These are phyloP conservation scores for Chrysanthemum seticuspe DNA, from an alignment of 129 eudicot genomes.

Conservation along the genomic window DNA sequence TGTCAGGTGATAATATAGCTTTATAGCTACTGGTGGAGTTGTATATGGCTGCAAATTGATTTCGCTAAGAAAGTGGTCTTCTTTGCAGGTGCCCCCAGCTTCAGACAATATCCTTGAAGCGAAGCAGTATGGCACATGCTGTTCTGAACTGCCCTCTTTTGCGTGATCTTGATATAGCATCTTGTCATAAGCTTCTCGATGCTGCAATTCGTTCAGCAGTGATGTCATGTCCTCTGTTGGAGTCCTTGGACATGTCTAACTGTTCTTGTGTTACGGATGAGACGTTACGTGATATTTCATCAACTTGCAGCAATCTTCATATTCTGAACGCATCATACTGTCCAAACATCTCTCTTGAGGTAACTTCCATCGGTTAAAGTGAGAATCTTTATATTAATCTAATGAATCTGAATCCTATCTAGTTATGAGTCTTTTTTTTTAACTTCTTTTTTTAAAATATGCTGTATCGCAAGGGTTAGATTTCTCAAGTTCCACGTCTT, in stretches of 20 bases:
- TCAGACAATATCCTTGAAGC: conserved; percentile 79
- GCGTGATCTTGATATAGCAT: conserved; percentile 80
- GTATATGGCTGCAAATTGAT: neutral
- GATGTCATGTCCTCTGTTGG: conserved; percentile 77
- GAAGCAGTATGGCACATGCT: conserved; percentile 96
- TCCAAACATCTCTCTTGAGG: conserved; percentile 95
- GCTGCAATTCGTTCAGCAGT: conserved; percentile 95
- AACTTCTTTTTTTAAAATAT: neutral
- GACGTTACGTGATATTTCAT: conserved; percentile 79
- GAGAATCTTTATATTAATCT: neutral
- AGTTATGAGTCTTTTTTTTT: neutral
- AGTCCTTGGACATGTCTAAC: conserved; percentile 88
- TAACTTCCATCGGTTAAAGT: conserved; percentile 17
- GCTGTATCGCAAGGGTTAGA: neutral
- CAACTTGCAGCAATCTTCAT: conserved; percentile 55
- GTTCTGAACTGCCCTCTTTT: conserved; percentile 86
- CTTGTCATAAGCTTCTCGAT: conserved; percentile 99
- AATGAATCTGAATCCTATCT: conserved; percentile 1
- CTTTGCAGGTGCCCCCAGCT: conserved; percentile 88
- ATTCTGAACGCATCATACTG: conserved; percentile 90
- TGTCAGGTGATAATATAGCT: conserved; percentile 58
- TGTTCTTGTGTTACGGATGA: conserved; percentile 93
- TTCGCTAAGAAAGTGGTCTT: conserved; percentile 19
- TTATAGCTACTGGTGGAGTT: conserved; percentile 1
- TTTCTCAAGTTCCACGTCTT: neutral